A percentile compares a stretch with the other conserved stretches of the same genome.
These are phyloP conservation scores for Gyromitra esculenta DNA, from an alignment of 2,329 filamentous ascomycete species.

Conservation along the genomic window DNA sequence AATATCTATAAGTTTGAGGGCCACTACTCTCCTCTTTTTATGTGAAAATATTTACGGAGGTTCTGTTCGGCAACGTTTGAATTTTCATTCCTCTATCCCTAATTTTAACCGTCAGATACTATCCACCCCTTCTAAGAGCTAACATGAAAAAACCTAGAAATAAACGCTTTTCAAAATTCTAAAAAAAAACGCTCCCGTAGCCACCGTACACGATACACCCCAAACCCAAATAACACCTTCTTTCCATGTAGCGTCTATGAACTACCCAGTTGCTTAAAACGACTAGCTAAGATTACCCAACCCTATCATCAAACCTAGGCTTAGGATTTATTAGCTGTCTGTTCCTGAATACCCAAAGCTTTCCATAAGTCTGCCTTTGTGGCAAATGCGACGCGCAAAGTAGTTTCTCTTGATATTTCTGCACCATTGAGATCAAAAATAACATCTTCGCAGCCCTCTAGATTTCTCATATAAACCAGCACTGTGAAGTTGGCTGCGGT, in stretches of 20 bases:
- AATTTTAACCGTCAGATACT: not conserved
- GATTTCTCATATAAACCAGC: constrained; percentile 30
- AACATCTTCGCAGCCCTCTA: not conserved
- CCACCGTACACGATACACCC: not conserved
- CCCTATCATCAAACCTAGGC: not conserved
- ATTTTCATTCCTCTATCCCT: not conserved
- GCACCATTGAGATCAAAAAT: constrained; percentile 31
- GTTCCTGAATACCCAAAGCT: constrained; percentile 14
- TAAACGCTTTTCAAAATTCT: not conserved
- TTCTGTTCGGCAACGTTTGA: not conserved
- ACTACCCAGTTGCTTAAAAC: not conserved
- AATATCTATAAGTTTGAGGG: too few species aligned
- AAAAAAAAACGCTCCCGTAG: not conserved
- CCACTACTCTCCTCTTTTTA: too few species aligned
- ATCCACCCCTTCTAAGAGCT: not conserved
- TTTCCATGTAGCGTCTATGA: not conserved
- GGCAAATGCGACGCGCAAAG: constrained; percentile 14
- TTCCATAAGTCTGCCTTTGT: constrained; percentile 17
- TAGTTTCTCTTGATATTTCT: constrained; percentile 8
- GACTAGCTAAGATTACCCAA: not conserved
- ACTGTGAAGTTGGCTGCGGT: not conserved
- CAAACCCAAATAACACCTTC: not conserved
- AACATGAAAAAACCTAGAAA: not conserved
- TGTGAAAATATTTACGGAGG: too few species aligned
- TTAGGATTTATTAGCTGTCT: not conserved